phyloP scores from a whole-genome alignment of 75 land plant genomes.

The Cryptomeria japonica region DNA sequence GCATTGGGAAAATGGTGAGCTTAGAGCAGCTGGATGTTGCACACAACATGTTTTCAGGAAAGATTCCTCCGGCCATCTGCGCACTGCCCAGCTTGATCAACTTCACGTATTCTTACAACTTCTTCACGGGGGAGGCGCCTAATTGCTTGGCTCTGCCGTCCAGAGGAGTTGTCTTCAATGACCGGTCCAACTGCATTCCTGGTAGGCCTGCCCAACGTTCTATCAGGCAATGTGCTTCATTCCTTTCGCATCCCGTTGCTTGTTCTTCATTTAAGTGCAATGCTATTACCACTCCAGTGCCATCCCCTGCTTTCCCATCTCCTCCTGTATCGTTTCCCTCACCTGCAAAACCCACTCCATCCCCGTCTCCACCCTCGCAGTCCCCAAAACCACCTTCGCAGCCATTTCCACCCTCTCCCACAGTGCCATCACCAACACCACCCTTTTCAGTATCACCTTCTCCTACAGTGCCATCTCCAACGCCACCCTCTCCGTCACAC shows the following conservation, averaged over 20 bases:
- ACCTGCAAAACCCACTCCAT: background rate
- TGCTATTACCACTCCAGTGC: background rate
- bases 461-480: background rate
- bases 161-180: conserved; percentile 26
- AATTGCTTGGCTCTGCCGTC: conserved; percentile 34
- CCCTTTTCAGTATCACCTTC: background rate
- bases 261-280: conserved; percentile 12
- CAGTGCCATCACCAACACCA: background rate
- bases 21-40: conserved; percentile 40
- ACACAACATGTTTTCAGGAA: conserved; percentile 40
- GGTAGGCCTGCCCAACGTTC: conserved; percentile 43
- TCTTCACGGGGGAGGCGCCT: conserved; percentile 57
- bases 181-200: conserved; percentile 52
- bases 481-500: background rate
- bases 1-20: conserved; percentile 37
- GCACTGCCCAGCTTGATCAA: conserved; percentile 53
- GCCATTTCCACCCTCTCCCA: background rate
- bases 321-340: background rate
- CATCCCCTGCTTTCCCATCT: background rate
- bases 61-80: conserved; percentile 58
- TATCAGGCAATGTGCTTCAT: conserved; percentile 21
- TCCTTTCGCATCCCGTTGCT: conserved; percentile 22
- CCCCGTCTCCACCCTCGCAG: background rate
- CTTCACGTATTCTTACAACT: conserved; percentile 65
- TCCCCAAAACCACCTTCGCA: background rate